These are phyloP conservation scores for Talaromyces sp. DNA, from an alignment of 2,329 filamentous ascomycete species.

Conservation along the genomic window DNA sequence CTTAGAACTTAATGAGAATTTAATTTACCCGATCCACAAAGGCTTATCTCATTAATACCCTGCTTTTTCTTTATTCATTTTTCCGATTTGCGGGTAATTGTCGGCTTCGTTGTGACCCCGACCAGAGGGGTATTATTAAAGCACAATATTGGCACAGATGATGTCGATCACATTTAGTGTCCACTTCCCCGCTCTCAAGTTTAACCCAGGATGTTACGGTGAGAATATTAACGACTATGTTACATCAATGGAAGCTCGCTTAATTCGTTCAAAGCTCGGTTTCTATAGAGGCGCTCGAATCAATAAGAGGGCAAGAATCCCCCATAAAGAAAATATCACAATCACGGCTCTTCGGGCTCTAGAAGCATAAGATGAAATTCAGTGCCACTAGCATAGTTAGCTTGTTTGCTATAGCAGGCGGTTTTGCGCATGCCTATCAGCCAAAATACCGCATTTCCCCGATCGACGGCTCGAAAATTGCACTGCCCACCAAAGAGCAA, in stretches of 20 bases:
- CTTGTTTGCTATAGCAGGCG: neutral
- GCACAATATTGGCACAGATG: neutral
- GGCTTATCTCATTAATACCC: neutral
- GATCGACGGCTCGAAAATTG: conserved; percentile 13
- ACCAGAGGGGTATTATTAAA: too few relatives aligned
- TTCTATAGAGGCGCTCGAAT: neutral
- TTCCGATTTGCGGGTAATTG: neutral
- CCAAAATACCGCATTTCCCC: conserved; percentile 13
- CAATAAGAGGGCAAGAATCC: too few relatives aligned
- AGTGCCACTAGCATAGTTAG: neutral
- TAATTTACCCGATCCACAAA: too few relatives aligned
- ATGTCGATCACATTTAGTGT: neutral
- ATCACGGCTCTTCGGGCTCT: too few relatives aligned
- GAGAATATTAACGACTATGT: neutral
- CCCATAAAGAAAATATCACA: too few relatives aligned
- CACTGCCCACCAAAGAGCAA: conserved; percentile 12
- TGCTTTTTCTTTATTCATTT: neutral
- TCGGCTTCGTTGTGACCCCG: neutral
- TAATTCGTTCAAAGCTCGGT: neutral
- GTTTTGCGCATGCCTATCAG: conserved; percentile 1
- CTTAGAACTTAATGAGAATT: too few relatives aligned
- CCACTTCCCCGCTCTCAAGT: neutral
- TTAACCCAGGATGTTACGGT: neutral
- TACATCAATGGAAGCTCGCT: neutral
- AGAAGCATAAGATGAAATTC: neutral